Evolutionary conservation across 225 moss, liverwort and hornwort genomes (phyloP).

Genomic region (Marchantia paleacea): DNA sequence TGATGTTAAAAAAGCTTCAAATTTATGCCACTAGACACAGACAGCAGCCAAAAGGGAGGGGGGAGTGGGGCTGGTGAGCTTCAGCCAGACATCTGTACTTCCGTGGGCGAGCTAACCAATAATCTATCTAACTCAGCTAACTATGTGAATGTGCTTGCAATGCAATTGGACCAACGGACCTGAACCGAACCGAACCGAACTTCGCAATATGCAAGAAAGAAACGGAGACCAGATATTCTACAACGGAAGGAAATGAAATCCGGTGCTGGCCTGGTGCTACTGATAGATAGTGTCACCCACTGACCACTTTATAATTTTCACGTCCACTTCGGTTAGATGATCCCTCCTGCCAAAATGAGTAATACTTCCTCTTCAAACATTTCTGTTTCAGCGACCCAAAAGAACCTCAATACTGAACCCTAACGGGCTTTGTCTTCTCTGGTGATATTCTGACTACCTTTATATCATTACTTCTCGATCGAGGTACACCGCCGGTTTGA

Average conservation of each 20-base stretch:
- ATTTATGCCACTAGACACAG: background rate
- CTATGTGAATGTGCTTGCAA: background rate
- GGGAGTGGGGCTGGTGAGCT: conserved; percentile 2
- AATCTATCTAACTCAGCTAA: background rate
- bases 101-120: background rate
- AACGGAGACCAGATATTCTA: background rate
- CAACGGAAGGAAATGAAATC: background rate
- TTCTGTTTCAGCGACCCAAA: too few relatives aligned
- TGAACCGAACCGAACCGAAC: background rate
- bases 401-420: too few relatives aligned
- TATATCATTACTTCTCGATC: too few relatives aligned
- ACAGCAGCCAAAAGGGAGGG: too few relatives aligned
- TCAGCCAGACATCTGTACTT: conserved; percentile 8
- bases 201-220: conserved; percentile 4
- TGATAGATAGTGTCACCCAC: background rate
- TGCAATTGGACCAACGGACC: background rate
- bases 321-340: too few relatives aligned
- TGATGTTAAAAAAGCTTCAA: background rate
- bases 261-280: background rate
- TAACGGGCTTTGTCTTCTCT: too few relatives aligned
- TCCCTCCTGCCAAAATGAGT: too few relatives aligned
- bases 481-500: too few relatives aligned
- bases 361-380: too few relatives aligned
- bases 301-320: too few relatives aligned
- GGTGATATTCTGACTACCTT: too few relatives aligned